These are phyloP conservation scores for Hypoxylon subgilvum DNA, from an alignment of 495 filamentous ascomycete species.

Conservation along the genomic window DNA sequence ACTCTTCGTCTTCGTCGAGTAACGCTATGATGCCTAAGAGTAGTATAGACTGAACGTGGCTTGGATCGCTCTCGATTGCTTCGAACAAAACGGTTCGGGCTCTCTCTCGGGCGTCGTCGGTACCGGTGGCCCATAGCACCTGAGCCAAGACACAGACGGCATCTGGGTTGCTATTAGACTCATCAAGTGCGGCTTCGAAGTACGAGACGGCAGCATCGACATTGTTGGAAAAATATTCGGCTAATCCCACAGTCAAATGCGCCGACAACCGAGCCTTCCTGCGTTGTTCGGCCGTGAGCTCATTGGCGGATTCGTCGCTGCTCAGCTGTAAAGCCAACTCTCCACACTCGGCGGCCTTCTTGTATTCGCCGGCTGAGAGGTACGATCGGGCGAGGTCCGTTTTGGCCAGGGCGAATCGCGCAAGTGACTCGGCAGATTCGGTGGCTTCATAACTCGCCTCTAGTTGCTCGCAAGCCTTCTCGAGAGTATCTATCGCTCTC, in stretches of 20 bases:
- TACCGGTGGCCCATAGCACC: conserved; percentile 89
- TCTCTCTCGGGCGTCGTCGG: conserved; percentile 71
- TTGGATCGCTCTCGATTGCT: conserved; percentile 70
- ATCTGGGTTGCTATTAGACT: conserved; percentile 79
- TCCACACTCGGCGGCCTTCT: conserved; percentile 71
- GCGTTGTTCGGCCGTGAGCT: conserved; percentile 59
- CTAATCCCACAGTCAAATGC: conserved; percentile 83
- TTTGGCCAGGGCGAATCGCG: conserved; percentile 81
- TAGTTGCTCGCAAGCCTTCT: conserved; percentile 66
- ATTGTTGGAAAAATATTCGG: conserved; percentile 70
- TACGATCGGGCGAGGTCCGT: conserved; percentile 81
- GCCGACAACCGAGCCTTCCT: conserved; percentile 76
- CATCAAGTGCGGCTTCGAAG: conserved; percentile 81
- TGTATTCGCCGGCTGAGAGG: conserved; percentile 69
- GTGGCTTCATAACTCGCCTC: conserved; percentile 84
- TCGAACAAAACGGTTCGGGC: conserved; percentile 82
- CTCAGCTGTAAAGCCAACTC: conserved; percentile 75
- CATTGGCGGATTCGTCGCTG: conserved; percentile 61
- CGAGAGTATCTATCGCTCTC: conserved; percentile 69
- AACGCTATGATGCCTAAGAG: conserved; percentile 83
- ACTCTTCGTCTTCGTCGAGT: conserved; percentile 77
- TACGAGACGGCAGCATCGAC: conserved; percentile 72
- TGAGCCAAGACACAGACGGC: conserved; percentile 87
- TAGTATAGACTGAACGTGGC: conserved; percentile 76
- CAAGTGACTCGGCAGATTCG: conserved; percentile 74